Base-by-base conservation (phyloP, 2,329 filamentous ascomycete species). In the Xylariomycetidae sp. region DNA sequence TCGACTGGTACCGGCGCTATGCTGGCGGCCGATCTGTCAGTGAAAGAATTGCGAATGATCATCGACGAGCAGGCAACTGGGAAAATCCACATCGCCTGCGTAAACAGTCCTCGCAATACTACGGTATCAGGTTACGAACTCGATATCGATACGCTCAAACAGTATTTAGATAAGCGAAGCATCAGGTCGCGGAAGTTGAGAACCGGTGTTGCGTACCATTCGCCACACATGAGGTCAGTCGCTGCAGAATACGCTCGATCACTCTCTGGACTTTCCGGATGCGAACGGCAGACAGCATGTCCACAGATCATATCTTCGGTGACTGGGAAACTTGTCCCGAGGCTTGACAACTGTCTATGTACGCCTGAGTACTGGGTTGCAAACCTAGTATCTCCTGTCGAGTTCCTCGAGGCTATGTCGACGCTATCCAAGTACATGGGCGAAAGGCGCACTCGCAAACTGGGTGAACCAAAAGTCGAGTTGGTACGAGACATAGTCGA, bases 301-400 rank as follows among this genome's bases (percentile, higher is more conserved):
- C n/a, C n/a, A n/a, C n/a, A n/a, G n/a, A n/a, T n/a, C n/a, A n/a
- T n/a, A n/a, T n/a, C n/a, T n/a, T n/a, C n/a, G n/a, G n/a, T n/a
- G n/a, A n/a, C n/a, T n/a, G n/a, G n/a, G n/a, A n/a, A n/a, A n/a
- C n/a, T n/a, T n/a, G n/a, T n/a, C n/a, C n/a, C n/a, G n/a, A n/a
- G n/a, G n/a, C n/a, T n/a, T n/a, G n/a, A n/a, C n/a, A n/a, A n/a
- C n/a, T n/a, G n/a, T n/a, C n/a, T n/a, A n/a, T n/a, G n/a, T n/a
- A n/a, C n/a, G n/a, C n/a, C n/a, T n/a, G n/a, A 13, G 13, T 63
- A 65, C 34, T 67, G 62, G 61, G 44, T 37, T 15, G 34, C 40
- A 10, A 48, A 46, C 15, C 15, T 49, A 28, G 27, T 44, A 6
- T 40, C 36, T 4, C 40, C 44, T 6, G 42, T 44, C 10, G 39